Percentiles rank a stretch among this genome's conserved stretches.
phyloP scores from a whole-genome alignment of 1,139 yeast species.

The Pichia sp. region DNA sequence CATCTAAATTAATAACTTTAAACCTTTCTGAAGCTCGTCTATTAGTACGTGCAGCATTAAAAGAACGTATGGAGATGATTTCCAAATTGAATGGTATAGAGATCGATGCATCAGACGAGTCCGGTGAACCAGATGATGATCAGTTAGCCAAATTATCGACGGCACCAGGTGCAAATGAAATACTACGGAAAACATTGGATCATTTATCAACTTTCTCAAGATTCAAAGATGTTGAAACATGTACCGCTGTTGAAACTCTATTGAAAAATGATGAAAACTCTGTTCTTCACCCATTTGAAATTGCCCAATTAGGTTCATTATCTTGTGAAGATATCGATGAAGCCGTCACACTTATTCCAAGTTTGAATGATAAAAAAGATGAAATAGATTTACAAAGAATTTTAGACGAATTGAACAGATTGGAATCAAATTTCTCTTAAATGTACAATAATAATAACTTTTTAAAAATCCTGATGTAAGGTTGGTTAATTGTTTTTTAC shows the following conservation, averaged over 20 bases:
- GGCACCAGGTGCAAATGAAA: slow-evolving; percentile 52
- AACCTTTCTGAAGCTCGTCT: slow-evolving; percentile 86
- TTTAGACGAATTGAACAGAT: slow-evolving; percentile 75
- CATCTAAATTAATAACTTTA: slow-evolving; percentile 71
- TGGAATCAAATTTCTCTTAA: slow-evolving; percentile 31
- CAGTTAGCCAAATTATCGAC: slow-evolving; percentile 62
- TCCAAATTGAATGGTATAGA: slow-evolving; percentile 31
- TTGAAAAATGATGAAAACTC: slow-evolving; percentile 57
- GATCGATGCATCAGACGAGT: slow-evolving; percentile 26
- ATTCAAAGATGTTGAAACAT: slow-evolving; percentile 86
- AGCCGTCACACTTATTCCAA: slow-evolving; percentile 89
- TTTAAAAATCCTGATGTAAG: too few species aligned
- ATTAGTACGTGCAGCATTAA: slow-evolving; percentile 81
- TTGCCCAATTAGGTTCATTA: slow-evolving; percentile 88
- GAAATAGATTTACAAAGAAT: slow-evolving; percentile 84
- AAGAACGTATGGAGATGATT: slow-evolving; percentile 51
- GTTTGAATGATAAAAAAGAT: slow-evolving; percentile 65
- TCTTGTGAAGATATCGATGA: slow-evolving; percentile 98
- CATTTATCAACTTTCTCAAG: slow-evolving; percentile 81
- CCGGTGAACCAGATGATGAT: slow-evolving; percentile 56
- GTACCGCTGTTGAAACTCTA: slow-evolving; percentile 86
- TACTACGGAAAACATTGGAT: slow-evolving; percentile 85
- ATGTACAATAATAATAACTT: neutral
- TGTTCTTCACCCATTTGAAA: slow-evolving; percentile 87
- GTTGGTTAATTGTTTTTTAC: too few species aligned